Evolutionary conservation across 2,329 filamentous ascomycete genomes (phyloP), one percentile per base, ranked within the genome.

Genomic region (Colletotrichum sansevieriae): DNA sequence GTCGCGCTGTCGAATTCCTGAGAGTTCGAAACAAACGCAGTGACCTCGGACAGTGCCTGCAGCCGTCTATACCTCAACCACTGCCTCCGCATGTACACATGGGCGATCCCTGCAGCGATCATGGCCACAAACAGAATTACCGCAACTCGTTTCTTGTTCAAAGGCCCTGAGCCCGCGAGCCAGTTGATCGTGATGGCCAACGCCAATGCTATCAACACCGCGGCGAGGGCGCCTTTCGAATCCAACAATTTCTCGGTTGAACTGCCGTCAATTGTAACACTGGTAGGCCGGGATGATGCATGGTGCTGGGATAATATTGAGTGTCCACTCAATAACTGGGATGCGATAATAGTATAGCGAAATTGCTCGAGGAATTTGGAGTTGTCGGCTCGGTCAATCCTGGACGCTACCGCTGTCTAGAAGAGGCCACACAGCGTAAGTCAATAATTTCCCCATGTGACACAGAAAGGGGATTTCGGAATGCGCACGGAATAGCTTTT

Each of bases 311-410:
- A 83, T 56, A 83, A 73, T 64, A 87, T 88, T 4, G 88, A 86
- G 72, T 92, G 87, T 46, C 92, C 92, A 75, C 89, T 94, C 46
- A 98, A 84, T 13, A 98, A 86, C 77, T 97, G 94, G 22, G 95
- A 98, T 58, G 94, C 94, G 75, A 98, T 92, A 72, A 98, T 93
- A 22, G 93, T 92, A 80, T 98, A 98, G 71, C 95, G 92, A 76
- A 98, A 98, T 76, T 94, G 92, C 80, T 98, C 95, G 68, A 97
- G 86, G 75, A 98, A 97, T 72, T 90, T 91, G 73, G 91, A 87
- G 76, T 95, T 97, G 74, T 97, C 94, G 73, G 88, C 89, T 72
- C 91, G 87, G 63, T 92, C 91, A 71, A 97, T 86, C 70, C 88
- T 87, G 46, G 91, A 90, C 72, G 91, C 92, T 66, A 95, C 86